Conservation (phyloP, 169 alveolate species). For the Eimeria acervulina region DNA sequence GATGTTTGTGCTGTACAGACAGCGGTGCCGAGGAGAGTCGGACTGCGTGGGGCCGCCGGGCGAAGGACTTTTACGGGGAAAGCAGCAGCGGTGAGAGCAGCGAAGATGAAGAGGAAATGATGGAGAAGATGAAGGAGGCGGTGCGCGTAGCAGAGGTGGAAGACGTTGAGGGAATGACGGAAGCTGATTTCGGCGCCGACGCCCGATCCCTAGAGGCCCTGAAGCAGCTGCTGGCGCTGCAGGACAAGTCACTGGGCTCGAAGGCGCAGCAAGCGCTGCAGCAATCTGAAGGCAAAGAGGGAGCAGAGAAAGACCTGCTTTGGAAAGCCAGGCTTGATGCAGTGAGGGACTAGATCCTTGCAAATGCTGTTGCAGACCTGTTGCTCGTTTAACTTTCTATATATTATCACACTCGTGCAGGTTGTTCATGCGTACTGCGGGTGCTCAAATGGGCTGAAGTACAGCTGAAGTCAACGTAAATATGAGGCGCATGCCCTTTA, state of each 20-base stretch:
- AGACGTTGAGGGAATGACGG: constrained; percentile 72
- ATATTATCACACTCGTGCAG: not conserved
- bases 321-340: constrained; percentile 57
- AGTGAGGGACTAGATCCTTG: not conserved
- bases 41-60: constrained; percentile 87
- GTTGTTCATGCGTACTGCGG: not conserved
- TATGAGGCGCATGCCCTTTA: not conserved
- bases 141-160: constrained; percentile 75
- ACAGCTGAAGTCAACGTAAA: not conserved
- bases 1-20: not conserved
- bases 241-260: constrained; percentile 16
- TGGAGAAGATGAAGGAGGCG: constrained; percentile 51
- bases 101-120: constrained; percentile 74
- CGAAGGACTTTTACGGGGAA: constrained; percentile 86
- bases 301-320: constrained; percentile 15
- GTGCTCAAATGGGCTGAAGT: not conserved
- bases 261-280: constrained; percentile 9
- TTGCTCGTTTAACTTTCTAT: not conserved
- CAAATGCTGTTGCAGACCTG: not conserved
- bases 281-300: not conserved
- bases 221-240: constrained; percentile 49
- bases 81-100: constrained; percentile 77
- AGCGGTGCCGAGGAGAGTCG: constrained; percentile 72
- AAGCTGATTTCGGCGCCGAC: constrained; percentile 67
- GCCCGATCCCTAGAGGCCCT: constrained; percentile 52